Evolutionary conservation across 495 filamentous ascomycete genomes (phyloP).

Genomic region (Halenospora varia): DNA sequence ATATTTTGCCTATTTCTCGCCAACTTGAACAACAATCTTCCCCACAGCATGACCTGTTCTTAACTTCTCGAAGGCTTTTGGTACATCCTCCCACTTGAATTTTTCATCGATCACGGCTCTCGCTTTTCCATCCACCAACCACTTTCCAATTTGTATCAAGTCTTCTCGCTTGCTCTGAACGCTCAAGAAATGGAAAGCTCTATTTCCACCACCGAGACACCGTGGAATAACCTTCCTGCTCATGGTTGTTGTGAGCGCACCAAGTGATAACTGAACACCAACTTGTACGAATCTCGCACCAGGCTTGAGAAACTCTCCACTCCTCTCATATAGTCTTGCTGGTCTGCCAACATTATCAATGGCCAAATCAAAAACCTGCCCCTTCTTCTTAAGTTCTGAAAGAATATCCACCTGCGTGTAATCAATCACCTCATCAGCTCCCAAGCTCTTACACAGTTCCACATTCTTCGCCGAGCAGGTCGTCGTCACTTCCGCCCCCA

Average conservation of each 20-base stretch:
- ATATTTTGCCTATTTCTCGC: not conserved
- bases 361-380: conserved; percentile 50
- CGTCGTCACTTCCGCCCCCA: conserved; percentile 56
- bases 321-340: conserved; percentile 49
- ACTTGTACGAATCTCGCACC: conserved; percentile 56
- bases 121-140: conserved; percentile 59
- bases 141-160: conserved; percentile 50
- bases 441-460: conserved; percentile 51
- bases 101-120: conserved; percentile 57
- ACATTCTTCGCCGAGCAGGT: conserved; percentile 57
- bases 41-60: conserved; percentile 58
- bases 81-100: conserved; percentile 58
- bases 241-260: conserved; percentile 9
- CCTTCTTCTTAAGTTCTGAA: conserved; percentile 41
- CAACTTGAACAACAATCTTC: conserved; percentile 64
- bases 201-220: conserved; percentile 62
- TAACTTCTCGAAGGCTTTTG: conserved; percentile 60
- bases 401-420: conserved; percentile 55
- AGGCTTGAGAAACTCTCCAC: conserved; percentile 50
- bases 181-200: conserved; percentile 43
- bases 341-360: conserved; percentile 60
- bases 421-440: conserved; percentile 66
- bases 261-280: conserved; percentile 27
- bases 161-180: conserved; percentile 40
- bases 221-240: conserved; percentile 42